Percentiles rank a stretch among this genome's conserved stretches.
Evolutionary conservation across 2,329 filamentous ascomycete species (phyloP).

Genomic region (Cladorrhinum sp.): DNA sequence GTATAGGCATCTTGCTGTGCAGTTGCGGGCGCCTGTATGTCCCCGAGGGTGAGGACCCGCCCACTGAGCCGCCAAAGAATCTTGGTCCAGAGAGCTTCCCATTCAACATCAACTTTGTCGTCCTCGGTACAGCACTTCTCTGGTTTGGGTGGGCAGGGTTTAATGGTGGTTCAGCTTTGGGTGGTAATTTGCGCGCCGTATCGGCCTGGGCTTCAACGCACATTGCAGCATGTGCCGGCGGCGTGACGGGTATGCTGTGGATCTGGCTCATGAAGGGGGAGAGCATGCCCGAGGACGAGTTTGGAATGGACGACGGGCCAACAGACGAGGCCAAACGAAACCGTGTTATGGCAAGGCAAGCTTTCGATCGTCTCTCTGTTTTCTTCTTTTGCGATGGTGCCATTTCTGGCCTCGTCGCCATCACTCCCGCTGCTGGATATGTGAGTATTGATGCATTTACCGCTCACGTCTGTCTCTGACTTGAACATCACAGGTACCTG

Average conservation of each 20-base stretch:
- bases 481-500: conserved; percentile 8
- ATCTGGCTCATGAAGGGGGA: conserved; percentile 11
- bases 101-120: conserved; percentile 42
- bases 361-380: conserved; percentile 13
- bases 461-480: background rate
- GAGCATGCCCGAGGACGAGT: background rate
- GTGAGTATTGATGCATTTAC: conserved; percentile 5
- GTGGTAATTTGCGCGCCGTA: conserved; percentile 19
- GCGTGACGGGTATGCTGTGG: conserved; percentile 14
- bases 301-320: background rate
- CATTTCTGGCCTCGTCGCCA: conserved; percentile 20
- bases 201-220: conserved; percentile 21
- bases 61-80: background rate
- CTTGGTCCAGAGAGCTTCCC: conserved; percentile 19
- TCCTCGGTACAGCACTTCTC: conserved; percentile 49
- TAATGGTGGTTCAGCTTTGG: conserved; percentile 25
- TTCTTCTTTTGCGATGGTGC: conserved; percentile 21
- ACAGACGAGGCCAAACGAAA: background rate
- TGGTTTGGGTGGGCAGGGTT: conserved; percentile 44
- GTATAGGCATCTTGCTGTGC: conserved; percentile 2
- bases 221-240: conserved; percentile 19
- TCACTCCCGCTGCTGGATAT: conserved; percentile 21
- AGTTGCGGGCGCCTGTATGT: background rate
- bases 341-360: conserved; percentile 2
- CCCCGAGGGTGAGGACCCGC: conserved; percentile 4